Conservation (phyloP, 305 asterid species). For the Solanum hybrid region DNA sequence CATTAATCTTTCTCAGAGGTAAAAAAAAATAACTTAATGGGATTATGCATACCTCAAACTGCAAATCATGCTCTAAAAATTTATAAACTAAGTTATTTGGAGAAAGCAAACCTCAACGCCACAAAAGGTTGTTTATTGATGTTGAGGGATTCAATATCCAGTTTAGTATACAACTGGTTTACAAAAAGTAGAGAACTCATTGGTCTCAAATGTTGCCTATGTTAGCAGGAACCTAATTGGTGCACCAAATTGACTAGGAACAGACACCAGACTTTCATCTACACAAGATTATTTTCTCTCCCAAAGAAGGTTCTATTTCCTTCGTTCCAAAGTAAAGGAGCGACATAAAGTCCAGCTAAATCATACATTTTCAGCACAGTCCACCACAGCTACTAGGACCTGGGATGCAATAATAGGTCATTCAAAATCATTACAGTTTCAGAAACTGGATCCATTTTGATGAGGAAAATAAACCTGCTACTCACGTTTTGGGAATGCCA, state of each 20-base stretch:
- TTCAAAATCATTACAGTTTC: background rate
- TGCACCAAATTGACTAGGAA: background rate
- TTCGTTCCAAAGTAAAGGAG: background rate
- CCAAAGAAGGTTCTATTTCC: background rate
- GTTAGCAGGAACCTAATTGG: background rate
- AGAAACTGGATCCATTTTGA: background rate
- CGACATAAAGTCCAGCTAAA: background rate
- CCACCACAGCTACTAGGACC: background rate
- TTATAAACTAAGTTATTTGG: background rate
- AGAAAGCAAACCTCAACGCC: background rate
- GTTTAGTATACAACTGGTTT: background rate
- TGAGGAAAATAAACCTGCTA: background rate
- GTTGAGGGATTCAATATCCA: background rate
- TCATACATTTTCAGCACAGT: background rate
- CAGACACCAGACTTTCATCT: background rate
- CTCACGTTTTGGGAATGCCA: background rate
- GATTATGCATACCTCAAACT: background rate
- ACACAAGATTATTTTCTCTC: background rate
- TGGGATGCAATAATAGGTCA: background rate
- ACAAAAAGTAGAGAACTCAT: background rate
- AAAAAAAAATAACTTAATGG: background rate
- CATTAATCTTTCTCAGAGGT: background rate
- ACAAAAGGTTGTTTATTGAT: background rate
- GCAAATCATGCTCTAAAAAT: background rate
- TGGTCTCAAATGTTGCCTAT: background rate